phyloP scores from a whole-genome alignment of 2,329 filamentous ascomycete genomes.

The Exophiala sideris region DNA sequence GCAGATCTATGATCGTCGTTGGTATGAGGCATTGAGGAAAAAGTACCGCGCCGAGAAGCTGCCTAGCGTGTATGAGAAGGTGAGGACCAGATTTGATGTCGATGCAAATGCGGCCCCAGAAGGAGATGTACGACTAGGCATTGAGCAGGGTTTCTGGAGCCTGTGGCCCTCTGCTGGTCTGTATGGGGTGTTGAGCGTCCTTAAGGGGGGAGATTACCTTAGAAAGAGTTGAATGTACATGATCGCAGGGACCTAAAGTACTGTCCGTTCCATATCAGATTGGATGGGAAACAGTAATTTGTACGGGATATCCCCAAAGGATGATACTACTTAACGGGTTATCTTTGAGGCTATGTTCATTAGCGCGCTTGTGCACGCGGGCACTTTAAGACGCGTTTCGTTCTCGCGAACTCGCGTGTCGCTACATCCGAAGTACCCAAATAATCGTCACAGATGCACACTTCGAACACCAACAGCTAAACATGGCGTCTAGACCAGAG shows the following conservation, averaged over 20 bases:
- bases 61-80: constrained; percentile 39
- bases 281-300: too few relatives aligned
- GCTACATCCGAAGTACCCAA: too few relatives aligned
- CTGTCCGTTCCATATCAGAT: too few relatives aligned
- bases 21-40: constrained; percentile 37
- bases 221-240: constrained; percentile 12
- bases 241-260: neutral
- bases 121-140: constrained; percentile 6
- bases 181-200: constrained; percentile 23
- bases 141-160: constrained; percentile 24
- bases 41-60: constrained; percentile 39
- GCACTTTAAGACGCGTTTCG: too few relatives aligned
- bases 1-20: constrained; percentile 39
- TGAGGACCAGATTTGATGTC: constrained; percentile 24
- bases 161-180: constrained; percentile 26
- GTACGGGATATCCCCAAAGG: too few relatives aligned
- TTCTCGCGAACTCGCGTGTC: too few relatives aligned
- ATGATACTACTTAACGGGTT: too few relatives aligned
- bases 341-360: too few relatives aligned
- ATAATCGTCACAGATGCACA: too few relatives aligned
- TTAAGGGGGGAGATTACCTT: constrained; percentile 28
- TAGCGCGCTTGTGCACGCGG: too few relatives aligned
- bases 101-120: constrained; percentile 32
- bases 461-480: neutral
- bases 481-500: constrained; percentile 69